Conservation (phyloP, 2,329 filamentous ascomycete species). For the Monosporascus sp. region DNA sequence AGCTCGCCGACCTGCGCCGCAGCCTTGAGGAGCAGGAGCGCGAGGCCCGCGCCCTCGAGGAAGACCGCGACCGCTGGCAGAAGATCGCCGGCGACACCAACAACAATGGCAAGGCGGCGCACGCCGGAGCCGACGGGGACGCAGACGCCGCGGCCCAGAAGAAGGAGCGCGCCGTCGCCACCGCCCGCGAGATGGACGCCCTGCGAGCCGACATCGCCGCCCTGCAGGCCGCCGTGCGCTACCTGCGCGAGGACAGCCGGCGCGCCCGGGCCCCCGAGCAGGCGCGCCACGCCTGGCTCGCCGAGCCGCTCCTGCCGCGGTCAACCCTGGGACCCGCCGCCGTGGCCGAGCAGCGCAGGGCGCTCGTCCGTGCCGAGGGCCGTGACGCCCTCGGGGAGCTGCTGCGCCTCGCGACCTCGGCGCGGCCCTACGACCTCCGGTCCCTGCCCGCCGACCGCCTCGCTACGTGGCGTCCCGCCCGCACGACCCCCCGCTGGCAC, state of each 20-base stretch:
- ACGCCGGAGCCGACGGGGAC: conserved; percentile 38
- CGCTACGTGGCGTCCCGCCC: conserved; percentile 58
- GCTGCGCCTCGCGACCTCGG: conserved; percentile 52
- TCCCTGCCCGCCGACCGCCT: conserved; percentile 53
- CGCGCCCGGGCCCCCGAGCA: conserved; percentile 55
- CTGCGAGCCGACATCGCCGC: conserved; percentile 63
- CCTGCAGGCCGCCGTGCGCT: conserved; percentile 60
- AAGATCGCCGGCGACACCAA: conserved; percentile 60
- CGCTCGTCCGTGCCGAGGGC: conserved; percentile 53
- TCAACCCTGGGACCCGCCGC: conserved; percentile 31
- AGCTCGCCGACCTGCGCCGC: conserved; percentile 50
- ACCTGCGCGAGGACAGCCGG: conserved; percentile 61
- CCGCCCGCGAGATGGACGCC: conserved; percentile 65
- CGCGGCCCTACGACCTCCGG: conserved; percentile 55
- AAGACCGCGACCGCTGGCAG: conserved; percentile 65
- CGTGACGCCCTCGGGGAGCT: conserved; percentile 60
- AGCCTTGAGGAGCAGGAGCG: conserved; percentile 63
- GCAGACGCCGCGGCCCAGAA: conserved; percentile 49
- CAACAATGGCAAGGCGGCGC: conserved; percentile 24
- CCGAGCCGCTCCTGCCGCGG: conserved; percentile 51
- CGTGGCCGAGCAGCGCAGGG: conserved; percentile 55
- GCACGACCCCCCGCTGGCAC: conserved; percentile 59
- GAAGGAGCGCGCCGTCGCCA: conserved; percentile 59
- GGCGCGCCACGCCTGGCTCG: conserved; percentile 54
- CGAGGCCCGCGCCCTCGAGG: conserved; percentile 58